Conservation (phyloP, 768 basidiomycete species). For the Leucosporidium creatinivorum region DNA sequence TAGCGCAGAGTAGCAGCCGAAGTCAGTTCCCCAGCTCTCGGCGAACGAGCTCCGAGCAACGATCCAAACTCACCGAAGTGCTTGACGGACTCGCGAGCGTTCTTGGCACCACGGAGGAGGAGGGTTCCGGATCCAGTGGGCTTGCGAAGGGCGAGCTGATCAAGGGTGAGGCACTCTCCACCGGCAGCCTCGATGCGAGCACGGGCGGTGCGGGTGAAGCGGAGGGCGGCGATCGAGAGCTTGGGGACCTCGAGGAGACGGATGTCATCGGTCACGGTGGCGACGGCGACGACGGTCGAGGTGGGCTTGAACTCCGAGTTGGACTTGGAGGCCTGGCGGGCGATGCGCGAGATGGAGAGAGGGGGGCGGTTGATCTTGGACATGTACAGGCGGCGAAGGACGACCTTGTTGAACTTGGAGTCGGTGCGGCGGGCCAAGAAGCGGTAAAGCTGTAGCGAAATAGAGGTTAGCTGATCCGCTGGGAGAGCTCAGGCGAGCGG, state of each 20-base stretch:
- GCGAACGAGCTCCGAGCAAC: background rate
- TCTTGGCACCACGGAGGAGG: slow-evolving; percentile 84
- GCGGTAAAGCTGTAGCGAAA: slow-evolving; percentile 71
- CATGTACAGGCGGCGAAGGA: slow-evolving; percentile 94
- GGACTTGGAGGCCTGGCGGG: slow-evolving; percentile 46
- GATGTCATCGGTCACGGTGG: slow-evolving; percentile 90
- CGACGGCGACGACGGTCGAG: slow-evolving; percentile 83
- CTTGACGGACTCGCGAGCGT: slow-evolving; percentile 85
- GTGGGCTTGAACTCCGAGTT: slow-evolving; percentile 48
- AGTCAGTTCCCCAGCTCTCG: background rate
- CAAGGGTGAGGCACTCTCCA: slow-evolving; percentile 88
- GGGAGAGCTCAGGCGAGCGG: background rate
- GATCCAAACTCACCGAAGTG: slow-evolving; percentile 78
- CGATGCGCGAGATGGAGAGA: slow-evolving; percentile 86
- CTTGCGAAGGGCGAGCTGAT: slow-evolving; percentile 89
- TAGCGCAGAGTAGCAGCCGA: no score
- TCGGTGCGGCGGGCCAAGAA: slow-evolving; percentile 97
- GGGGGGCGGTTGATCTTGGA: slow-evolving; percentile 97
- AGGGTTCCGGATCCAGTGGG: slow-evolving; percentile 95
- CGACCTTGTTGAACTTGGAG: slow-evolving; percentile 89
- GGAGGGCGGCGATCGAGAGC: slow-evolving; percentile 84
- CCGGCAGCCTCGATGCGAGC: slow-evolving; percentile 93
- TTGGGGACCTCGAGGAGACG: slow-evolving; percentile 80
- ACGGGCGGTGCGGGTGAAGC: slow-evolving; percentile 85
- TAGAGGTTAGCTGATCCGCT: background rate